Evolutionary conservation across 495 filamentous ascomycete species (phyloP).

Genomic region (Penicillium longicatenatum): DNA sequence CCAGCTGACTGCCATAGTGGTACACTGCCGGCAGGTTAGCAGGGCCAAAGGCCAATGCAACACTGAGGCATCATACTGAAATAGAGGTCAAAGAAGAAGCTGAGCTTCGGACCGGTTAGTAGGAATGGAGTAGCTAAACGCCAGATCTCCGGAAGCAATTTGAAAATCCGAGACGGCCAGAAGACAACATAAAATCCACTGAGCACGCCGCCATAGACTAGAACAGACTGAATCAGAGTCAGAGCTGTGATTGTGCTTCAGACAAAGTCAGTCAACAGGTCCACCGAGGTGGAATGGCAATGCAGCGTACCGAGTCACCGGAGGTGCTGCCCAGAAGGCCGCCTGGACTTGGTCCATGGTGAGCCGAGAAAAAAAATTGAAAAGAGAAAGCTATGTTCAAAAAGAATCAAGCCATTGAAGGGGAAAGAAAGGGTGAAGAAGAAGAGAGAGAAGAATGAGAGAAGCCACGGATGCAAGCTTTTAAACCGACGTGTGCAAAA

Average conservation of each 20-base stretch:
- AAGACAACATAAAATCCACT: conserved; percentile 58
- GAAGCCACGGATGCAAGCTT: conserved; percentile 16
- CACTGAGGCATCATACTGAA: conserved; percentile 58
- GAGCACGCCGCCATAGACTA: conserved; percentile 63
- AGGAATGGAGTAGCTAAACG: conserved; percentile 71
- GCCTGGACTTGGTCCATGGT: conserved; percentile 49
- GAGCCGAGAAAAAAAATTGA: conserved; percentile 6
- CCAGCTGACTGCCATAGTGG: conserved; percentile 64
- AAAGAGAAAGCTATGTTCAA: conserved; percentile 16
- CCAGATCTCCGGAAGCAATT: conserved; percentile 69
- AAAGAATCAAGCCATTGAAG: conserved; percentile 14
- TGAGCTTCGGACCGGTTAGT: conserved; percentile 62
- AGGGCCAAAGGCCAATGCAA: conserved; percentile 16
- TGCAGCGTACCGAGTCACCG: conserved; percentile 62
- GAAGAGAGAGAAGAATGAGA: conserved; percentile 15
- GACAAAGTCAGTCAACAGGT: conserved; percentile 22
- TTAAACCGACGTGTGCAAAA: conserved; percentile 30
- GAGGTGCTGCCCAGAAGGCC: conserved; percentile 69
- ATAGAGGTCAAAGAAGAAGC: conserved; percentile 80
- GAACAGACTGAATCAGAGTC: conserved; percentile 62
- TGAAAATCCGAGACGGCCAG: conserved; percentile 54
- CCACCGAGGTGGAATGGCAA: conserved; percentile 1
- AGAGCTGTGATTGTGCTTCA: conserved; percentile 71
- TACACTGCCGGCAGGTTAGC: conserved; percentile 55
- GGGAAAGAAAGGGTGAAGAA: conserved; percentile 1